Base-by-base conservation (phyloP, 2,329 filamentous ascomycete species). In the Basipetospora chlamydospora region DNA sequence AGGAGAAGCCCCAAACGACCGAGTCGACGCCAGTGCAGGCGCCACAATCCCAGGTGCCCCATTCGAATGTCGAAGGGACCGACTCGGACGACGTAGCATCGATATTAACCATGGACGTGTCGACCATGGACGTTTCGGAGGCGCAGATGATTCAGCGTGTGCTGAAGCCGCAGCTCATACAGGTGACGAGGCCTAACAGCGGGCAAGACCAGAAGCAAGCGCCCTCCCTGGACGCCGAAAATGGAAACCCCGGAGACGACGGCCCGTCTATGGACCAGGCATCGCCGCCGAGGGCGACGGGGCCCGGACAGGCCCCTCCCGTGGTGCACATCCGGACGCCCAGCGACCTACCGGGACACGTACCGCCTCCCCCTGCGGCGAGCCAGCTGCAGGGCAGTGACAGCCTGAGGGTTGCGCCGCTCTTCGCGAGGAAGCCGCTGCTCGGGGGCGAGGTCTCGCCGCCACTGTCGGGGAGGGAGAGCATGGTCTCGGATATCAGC, bases 51-150 rank as follows among this genome's bases (percentile, higher is more conserved):
- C 33, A 28, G 8, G 11, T 23, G 13, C 26, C 21, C 11, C 12
- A 20, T n/a, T 6, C 26, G 6, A 18, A 7, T 13, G 8, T 15
- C n/a, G 35, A 33, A 28, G 10, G 10, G n/a, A 15, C 22, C 22
- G 35, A 39, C 16, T 42, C 42, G 5, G 43, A 49, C 36, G n/a
- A n/a, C n/a, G n/a, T n/a, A n/a, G n/a, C n/a, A n/a, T n/a, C n/a
- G n/a, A n/a, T n/a, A n/a, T n/a, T n/a, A n/a, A n/a, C n/a, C n/a
- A n/a, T n/a, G 38, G 37, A 17, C 1, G 33, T 47, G 3, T 49
- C 46, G 2, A 47, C 44, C 1, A 41, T 46, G 33, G 45, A 49
- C 18, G 42, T 49, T 7, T 40, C 41, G 1, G 47, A 49, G 23
- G 46, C 42, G 2, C 41, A 46, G 12, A 41, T 37, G 2, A n/a